phyloP scores from a whole-genome alignment of 441 rosid species.

The Pelargonium myrrhifolium region DNA sequence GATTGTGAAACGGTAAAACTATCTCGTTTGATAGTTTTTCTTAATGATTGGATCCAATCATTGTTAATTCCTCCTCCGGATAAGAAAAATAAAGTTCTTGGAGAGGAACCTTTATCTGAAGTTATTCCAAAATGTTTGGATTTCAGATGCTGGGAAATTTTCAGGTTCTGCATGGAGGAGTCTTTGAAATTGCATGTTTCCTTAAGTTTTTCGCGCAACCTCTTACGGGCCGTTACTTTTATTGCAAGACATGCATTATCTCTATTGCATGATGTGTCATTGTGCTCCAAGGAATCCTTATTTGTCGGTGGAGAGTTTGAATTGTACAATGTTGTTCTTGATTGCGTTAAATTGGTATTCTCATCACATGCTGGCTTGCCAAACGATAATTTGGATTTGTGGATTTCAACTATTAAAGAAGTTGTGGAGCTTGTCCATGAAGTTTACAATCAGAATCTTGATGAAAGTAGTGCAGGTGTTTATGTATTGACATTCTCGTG shows the following conservation, averaged over 20 bases:
- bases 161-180: conserved; percentile 67
- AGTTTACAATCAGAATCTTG: conserved; percentile 35
- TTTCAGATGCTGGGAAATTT: conserved; percentile 71
- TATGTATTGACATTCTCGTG: conserved; percentile 50
- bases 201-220: conserved; percentile 42
- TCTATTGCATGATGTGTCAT: conserved; percentile 23
- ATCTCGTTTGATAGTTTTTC: conserved; percentile 51
- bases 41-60: conserved; percentile 72
- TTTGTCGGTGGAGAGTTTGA: conserved; percentile 41
- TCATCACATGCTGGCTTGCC: conserved; percentile 47
- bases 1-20: conserved; percentile 52
- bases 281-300: conserved; percentile 21
- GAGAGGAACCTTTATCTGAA: conserved; percentile 17
- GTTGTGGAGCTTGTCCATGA: conserved; percentile 48
- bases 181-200: conserved; percentile 49
- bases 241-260: conserved; percentile 37
- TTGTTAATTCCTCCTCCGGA: conserved; percentile 39
- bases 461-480: conserved; percentile 30
- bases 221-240: conserved; percentile 46
- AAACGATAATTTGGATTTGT: conserved; percentile 59
- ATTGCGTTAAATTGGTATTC: conserved; percentile 58
- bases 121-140: conserved; percentile 45
- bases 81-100: conserved; percentile 33
- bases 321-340: conserved; percentile 40
- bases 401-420: conserved; percentile 51